A percentile compares a stretch with the other conserved stretches of the same genome.
Conservation (phyloP, 305 asterid species). For the Solanum hybrid region DNA sequence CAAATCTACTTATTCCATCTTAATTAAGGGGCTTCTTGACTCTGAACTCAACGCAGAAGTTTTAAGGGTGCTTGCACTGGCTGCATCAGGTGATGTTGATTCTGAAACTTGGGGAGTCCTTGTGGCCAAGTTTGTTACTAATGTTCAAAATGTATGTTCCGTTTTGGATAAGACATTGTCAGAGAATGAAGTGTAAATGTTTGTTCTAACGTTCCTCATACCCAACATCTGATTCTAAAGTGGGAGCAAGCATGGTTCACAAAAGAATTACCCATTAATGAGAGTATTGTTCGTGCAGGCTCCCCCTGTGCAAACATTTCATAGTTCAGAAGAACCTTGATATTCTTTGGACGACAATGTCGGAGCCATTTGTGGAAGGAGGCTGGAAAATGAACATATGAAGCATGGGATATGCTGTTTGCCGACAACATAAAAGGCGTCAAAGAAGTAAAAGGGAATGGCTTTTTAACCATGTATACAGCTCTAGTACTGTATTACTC, state of each 20-base stretch:
- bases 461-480: not conserved
- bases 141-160: not conserved
- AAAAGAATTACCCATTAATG: not conserved
- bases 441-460: not conserved
- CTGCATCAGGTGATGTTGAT: conserved; percentile 29
- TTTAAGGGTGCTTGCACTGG: conserved; percentile 33
- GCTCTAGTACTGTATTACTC: not conserved
- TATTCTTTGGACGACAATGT: not conserved
- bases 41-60: conserved; percentile 36
- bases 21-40: conserved; percentile 42
- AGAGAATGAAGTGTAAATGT: not conserved
- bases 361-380: not conserved
- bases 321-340: not conserved
- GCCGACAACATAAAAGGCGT: not conserved
- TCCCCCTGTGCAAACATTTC: not conserved
- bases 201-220: not conserved
- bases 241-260: not conserved
- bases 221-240: not conserved
- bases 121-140: conserved; percentile 22
- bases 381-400: not conserved
- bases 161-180: not conserved
- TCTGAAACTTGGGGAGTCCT: conserved; percentile 35
- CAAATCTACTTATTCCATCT: conserved; percentile 47
- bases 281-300: not conserved
- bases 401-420: not conserved